phyloP scores from a whole-genome alignment of 1,139 yeast genomes.

The Saccharomycopsis hybrid region DNA sequence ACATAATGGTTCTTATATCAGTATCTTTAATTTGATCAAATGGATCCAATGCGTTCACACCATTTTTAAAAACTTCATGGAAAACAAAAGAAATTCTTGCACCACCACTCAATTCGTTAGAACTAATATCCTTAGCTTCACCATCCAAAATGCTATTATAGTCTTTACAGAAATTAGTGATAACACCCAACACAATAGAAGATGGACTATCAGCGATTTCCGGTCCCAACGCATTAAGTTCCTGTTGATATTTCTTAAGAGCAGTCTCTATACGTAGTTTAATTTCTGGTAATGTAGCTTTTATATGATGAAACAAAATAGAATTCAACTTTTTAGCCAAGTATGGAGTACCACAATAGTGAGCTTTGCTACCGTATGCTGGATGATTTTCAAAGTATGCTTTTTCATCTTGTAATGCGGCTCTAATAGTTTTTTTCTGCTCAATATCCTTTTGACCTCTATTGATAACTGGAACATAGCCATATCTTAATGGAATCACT shows the following conservation, averaged over 20 bases:
- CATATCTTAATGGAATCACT: slow-evolving; percentile 90
- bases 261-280: slow-evolving; percentile 84
- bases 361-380: slow-evolving; percentile 78
- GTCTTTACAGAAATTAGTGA: slow-evolving; percentile 89
- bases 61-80: slow-evolving; percentile 93
- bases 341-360: slow-evolving; percentile 93
- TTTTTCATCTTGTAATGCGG: slow-evolving; percentile 79
- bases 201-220: slow-evolving; percentile 83
- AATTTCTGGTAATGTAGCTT: slow-evolving; percentile 89
- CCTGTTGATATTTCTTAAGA: slow-evolving; percentile 75
- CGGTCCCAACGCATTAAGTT: slow-evolving; percentile 70
- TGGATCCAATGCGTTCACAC: slow-evolving; percentile 89
- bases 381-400: slow-evolving; percentile 71
- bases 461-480: slow-evolving; percentile 95
- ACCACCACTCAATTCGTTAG: slow-evolving; percentile 89
- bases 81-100: slow-evolving; percentile 97
- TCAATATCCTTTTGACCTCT: slow-evolving; percentile 98
- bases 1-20: slow-evolving; percentile 96
- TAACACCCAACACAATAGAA: slow-evolving; percentile 82
- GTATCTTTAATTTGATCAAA: slow-evolving; percentile 95
- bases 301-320: slow-evolving; percentile 86
- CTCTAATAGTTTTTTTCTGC: slow-evolving; percentile 75
- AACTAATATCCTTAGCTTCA: slow-evolving; percentile 81
- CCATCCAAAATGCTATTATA: slow-evolving; percentile 91
- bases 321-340: slow-evolving; percentile 89